Evolutionary conservation across 805 yeast genomes (phyloP), one percentile per base, ranked within the genome.

Genomic region (Kodamaea kaohsiungensis): DNA sequence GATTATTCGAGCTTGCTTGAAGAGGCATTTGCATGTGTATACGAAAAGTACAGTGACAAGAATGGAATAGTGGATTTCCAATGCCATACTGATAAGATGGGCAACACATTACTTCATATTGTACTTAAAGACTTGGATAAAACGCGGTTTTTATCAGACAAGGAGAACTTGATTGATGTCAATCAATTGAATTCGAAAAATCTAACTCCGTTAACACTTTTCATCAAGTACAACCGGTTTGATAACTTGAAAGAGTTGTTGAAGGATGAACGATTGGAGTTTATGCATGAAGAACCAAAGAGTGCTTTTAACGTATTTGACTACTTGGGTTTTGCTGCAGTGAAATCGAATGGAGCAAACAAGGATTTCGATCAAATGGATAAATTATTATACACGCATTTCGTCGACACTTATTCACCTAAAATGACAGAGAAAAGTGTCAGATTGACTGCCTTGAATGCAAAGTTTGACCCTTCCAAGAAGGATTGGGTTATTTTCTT

Each of bases 51-150:
- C 80, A 80, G 80, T 3, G 35, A 30, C 53, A 25, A 43, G 5
- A 53, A 48, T 17, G 45, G 45, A 12, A 16, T 40, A 0, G 74
- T 85, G 48, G 73, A 81, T 56, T 79, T 81, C 56, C 73, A 73
- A 45, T 85, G 83, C 27, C 98, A 93, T 64, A 71, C 83, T 7
- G 98, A 93, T 64, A 68, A 66, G 18, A 79, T 82, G 53, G 93
- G 93, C 0, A 91, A 91, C 64, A 84, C 95, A 0, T 64, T 93
- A 2, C 70, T 93, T 33, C 98, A 93, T 68, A 79, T 88, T 2
- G 71, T 90, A 30, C 80, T 81, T 49, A 78, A 79, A 12, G 78
- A 80, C 13, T 67, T 89, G 27, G 62, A 47, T n/a, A 40, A 59
- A 38, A 65, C 77, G 0, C 46, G 58, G 15, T 49, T 75, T 15